Evolutionary conservation across 208 protist species (phyloP), one percentile per base, ranked within the genome.

Genomic region (Leishmania martiniquensis): DNA sequence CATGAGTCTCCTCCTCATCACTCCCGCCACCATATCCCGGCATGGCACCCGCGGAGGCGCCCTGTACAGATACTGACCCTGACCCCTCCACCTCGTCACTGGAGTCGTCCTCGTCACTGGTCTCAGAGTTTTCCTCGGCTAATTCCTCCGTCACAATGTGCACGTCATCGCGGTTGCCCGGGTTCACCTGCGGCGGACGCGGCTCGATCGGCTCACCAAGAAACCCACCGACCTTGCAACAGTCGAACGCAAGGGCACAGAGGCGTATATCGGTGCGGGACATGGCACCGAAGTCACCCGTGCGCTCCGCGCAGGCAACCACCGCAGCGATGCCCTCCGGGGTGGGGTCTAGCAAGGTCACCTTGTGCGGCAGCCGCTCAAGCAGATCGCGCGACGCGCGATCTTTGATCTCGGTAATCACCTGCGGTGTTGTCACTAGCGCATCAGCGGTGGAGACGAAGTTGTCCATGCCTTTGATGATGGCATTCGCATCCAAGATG

Each of bases 251-350:
- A 22, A 98, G 77, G 0, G 93, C 95, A 70, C 92, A 95, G 51
- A 98, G 81, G 15, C 91, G 90, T 72, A 98, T 89, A 80, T 99
- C 97, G 12, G 95, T 97, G 45, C 87, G 83, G 22, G 96, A 98
- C 71, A 99, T 89, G 13, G 89, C 87, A 9, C 92, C 91, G 13
- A 97, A 85, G 75, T 99, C 97, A 71, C 97, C 97, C 3, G 96
- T 98, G 65, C 90, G 85, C 67, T 92, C 90, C 10, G 96, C 92
- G 47, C 95, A 88, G 29, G 63, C 67, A 29, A 95, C 74, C n/a
- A 98, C 91, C 45, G 72, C 85, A 5, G 60, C 69, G 29, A 98
- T 37, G 13, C 92, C 70, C 72, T 90, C 89, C 29, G 74, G 80
- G 13, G 89, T 91, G 0, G 96, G 96, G 62, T 97, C 90, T 4